Evolutionary conservation across 2,329 filamentous ascomycete species (phyloP), one percentile per base, ranked within the genome.

Genomic region (Tolypocladium sp.): DNA sequence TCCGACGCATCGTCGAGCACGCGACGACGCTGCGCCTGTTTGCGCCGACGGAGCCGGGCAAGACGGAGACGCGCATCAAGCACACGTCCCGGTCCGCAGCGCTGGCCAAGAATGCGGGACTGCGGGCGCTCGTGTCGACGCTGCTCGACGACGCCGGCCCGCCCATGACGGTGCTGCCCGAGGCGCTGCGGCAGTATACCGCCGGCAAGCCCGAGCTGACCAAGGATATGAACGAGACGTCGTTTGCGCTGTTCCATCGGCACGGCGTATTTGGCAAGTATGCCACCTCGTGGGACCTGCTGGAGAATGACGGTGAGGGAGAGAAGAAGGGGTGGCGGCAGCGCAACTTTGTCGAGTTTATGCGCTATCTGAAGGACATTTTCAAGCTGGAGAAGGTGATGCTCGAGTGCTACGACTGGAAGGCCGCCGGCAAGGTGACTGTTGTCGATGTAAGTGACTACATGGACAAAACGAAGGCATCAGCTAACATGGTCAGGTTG

Each of bases 251-350:
- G 25, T 67, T 73, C 54, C 71, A 75, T 57, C 66, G 62, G 25
- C 69, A 69, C 22, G 69, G 67, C 3, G 62, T 68, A 9, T 67
- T 67, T 8, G 69, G 69, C 5, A 66, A 65, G 52, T 67, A 73
- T 55, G 59, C 55, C 15, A 74, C 68, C 51, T 72, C 72, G 37
- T 77, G 74, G 74, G 73, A 75, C 37, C 64, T 72, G 25, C 66
- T 76, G 6, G 73, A 77, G 64, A 74, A 74, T 37, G 74, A 77
- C 51, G 74, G 74, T 25, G 71, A 71, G 49, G 74, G 73, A 0
- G 69, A 73, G 20, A 66, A 59, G 6, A 69, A 73, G 59, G 74
- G 74, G 2, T 76, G 70, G 70, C 62, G 74, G 6, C 70, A 72
- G 65, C 67, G 69, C 40, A 73, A 72, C 57, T 77, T 77, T 62